Base-by-base conservation (phyloP, 208 protist species). In the Sergeia podlipaevii region DNA sequence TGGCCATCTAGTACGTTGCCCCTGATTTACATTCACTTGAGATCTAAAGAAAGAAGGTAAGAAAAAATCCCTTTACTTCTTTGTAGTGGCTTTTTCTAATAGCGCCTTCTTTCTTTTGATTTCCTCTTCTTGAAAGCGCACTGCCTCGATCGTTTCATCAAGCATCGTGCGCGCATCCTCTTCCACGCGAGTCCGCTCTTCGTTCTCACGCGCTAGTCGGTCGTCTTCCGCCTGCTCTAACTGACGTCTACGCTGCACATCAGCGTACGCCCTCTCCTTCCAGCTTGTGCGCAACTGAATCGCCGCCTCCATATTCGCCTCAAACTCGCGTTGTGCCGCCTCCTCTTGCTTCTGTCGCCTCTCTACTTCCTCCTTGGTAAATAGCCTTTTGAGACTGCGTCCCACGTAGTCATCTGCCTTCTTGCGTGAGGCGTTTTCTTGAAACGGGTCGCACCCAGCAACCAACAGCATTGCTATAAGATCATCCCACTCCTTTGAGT, bases 401-500 rank as follows among this genome's bases (percentile, higher is more conserved):
- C 72, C 69, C 23, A 95, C 80, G 55, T 89, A 91, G 60, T 92
- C 89, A 21, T 72, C 73, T 24, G 89, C 73, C 57, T 75, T 85
- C 59, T 93, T 92, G 33, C 74, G 65, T 20, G 76, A 89, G 20
- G 71, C 85, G 59, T 95, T 95, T 60, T 89, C 70, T 49, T 82
- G 66, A 32, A 57, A 30, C 6, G 83, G 77, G 53, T 93, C 74
- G 46, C 84, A 87, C 38, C 89, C 89, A 0, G 74, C 68, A 47
- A 74, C 59, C 21, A 95, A 74, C 51, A 95, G 58, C 41, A 82
- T 36, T 4, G 65, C 65, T 11, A 93, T 72, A 28, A 95, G 76
- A 61, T 83, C 70, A 67, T 92, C 89, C 89, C 89, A 95, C 45
- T 82, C 70, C 44, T 79, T 76, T n/a, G 77, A 85, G 70, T 95